Conservation (phyloP, 192 early-diverging fungal genomes). For the Backusella mclennaniae region DNA sequence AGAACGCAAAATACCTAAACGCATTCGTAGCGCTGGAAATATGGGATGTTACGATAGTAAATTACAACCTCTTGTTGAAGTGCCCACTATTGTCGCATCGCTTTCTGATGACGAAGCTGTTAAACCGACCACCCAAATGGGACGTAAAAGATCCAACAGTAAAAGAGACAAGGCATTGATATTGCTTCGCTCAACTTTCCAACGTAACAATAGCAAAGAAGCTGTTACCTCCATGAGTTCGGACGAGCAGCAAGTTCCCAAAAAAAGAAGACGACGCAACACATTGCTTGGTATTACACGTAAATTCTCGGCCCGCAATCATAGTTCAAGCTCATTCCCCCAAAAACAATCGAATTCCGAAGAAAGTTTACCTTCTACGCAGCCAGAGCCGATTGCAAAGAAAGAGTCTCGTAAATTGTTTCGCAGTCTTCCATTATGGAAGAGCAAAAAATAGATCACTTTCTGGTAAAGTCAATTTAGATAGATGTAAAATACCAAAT, state of each 20-base stretch:
- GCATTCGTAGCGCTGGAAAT: not conserved
- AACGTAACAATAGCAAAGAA: not conserved
- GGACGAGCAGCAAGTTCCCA: not conserved
- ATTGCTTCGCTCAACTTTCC: slow-evolving; percentile 12
- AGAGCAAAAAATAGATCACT: not conserved
- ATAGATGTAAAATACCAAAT: not conserved
- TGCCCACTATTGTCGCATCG: not conserved
- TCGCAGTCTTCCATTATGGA: slow-evolving; percentile 9
- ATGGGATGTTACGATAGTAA: not conserved
- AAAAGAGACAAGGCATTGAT: slow-evolving; percentile 1
- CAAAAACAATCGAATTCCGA: not conserved
- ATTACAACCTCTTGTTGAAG: slow-evolving; percentile 5
- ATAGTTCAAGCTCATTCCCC: not conserved
- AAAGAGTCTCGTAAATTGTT: slow-evolving; percentile 5
- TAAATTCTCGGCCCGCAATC: slow-evolving; percentile 1
- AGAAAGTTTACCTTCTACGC: not conserved
- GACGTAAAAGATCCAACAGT: not conserved
- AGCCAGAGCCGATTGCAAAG: not conserved
- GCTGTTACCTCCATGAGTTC: not conserved
- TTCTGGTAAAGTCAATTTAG: not conserved
- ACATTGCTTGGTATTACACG: slow-evolving; percentile 10
- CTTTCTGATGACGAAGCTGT: not conserved
- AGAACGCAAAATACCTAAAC: not conserved
- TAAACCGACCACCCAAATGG: not conserved
- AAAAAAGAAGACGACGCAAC: slow-evolving; percentile 15